phyloP scores from a whole-genome alignment of 1,284 basidiomycete species.

The Lignosus rhinocerotis region DNA sequence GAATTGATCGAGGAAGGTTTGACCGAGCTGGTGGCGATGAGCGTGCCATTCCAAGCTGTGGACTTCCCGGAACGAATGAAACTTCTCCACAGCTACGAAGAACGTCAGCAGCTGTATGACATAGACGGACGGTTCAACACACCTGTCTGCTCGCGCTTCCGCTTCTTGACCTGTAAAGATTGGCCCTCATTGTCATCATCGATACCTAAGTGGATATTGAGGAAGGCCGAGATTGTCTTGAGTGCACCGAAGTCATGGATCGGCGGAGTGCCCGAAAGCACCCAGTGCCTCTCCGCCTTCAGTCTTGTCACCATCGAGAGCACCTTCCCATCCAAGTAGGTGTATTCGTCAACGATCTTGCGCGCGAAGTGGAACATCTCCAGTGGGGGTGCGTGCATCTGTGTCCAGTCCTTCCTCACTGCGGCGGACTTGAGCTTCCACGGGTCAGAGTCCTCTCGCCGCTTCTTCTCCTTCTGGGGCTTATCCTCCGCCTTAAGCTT shows the following conservation, averaged over 20 bases:
- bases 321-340: conserved; percentile 83
- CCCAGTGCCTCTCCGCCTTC: conserved; percentile 84
- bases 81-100: conserved; percentile 79
- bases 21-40: conserved; percentile 82
- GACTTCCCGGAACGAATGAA: conserved; percentile 95
- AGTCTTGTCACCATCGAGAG: conserved; percentile 80
- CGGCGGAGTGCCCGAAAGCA: conserved; percentile 95
- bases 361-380: conserved; percentile 93
- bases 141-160: conserved; percentile 84
- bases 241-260: conserved; percentile 89
- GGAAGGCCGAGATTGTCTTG: conserved; percentile 87
- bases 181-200: conserved; percentile 86
- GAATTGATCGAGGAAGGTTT: conserved; percentile 81
- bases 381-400: conserved; percentile 81
- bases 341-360: conserved; percentile 93
- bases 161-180: conserved; percentile 74
- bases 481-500: conserved; percentile 52
- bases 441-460: conserved; percentile 69
- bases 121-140: conserved; percentile 24
- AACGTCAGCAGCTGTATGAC: conserved; percentile 2
- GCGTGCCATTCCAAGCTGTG: conserved; percentile 92
- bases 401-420: conserved; percentile 74
- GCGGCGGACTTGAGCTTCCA: conserved; percentile 73
- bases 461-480: conserved; percentile 60
- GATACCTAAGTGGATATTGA: conserved; percentile 85